These are phyloP conservation scores for Silene uniflora DNA, from an alignment of 148 eudicot genomes.

Conservation along the genomic window DNA sequence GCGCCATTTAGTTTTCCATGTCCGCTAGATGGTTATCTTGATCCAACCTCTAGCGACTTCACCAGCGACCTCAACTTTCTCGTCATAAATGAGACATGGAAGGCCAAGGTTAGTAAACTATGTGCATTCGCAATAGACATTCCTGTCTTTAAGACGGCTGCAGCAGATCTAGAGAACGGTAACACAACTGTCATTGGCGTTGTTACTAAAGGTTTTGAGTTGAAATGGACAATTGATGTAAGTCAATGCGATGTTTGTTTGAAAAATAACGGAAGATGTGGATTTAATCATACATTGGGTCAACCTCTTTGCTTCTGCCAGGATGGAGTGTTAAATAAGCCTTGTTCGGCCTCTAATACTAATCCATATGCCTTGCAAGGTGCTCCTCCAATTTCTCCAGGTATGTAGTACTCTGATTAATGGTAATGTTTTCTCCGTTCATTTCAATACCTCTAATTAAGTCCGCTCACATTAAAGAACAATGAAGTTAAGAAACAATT, in stretches of 20 bases:
- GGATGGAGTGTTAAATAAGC: background rate
- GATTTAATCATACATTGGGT: constrained; percentile 14
- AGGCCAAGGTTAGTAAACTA: background rate
- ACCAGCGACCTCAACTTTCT: background rate
- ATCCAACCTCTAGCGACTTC: background rate
- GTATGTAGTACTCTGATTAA: background rate
- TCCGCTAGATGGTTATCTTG: background rate
- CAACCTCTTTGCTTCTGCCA: constrained; percentile 17
- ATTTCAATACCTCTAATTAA: background rate
- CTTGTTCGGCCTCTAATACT: background rate
- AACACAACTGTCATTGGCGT: background rate
- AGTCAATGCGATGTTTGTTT: constrained; percentile 13
- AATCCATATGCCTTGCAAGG: background rate
- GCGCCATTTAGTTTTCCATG: constrained; percentile 17
- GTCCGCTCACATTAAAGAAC: no score
- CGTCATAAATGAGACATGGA: background rate
- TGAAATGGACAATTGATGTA: constrained; percentile 17
- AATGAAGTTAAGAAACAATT: no score
- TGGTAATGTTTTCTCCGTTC: background rate
- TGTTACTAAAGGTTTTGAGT: constrained; percentile 21
- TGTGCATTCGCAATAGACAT: constrained; percentile 1
- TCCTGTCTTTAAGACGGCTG: background rate
- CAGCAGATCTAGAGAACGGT: background rate
- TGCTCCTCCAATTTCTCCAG: background rate
- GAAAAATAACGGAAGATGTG: constrained; percentile 20